A percentile compares a stretch with the other conserved stretches of the same genome.
Evolutionary conservation across 306 rosid species (phyloP).

Genomic region (Morella rubra): DNA sequence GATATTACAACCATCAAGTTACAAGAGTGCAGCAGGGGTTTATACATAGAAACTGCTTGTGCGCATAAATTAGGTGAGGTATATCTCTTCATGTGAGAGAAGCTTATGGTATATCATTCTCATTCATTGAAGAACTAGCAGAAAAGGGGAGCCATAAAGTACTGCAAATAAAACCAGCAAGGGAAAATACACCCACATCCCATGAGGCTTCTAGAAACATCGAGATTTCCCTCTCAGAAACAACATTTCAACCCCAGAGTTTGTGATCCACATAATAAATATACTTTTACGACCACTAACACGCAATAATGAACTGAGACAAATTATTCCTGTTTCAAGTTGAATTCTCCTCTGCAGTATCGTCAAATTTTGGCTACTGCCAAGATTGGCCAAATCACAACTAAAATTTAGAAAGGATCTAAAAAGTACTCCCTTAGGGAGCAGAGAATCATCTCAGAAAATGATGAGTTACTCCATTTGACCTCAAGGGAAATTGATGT

Average conservation of each 20-base stretch:
- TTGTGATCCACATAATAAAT: not conserved
- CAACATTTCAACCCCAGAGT: not conserved
- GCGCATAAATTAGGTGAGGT: not conserved
- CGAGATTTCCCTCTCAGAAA: not conserved
- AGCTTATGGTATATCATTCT: not conserved
- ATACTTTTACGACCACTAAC: not conserved
- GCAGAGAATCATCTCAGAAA: not conserved
- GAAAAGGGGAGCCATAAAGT: not conserved
- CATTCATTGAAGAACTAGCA: not conserved
- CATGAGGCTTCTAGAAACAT: not conserved
- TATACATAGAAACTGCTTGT: not conserved
- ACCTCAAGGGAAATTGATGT: not conserved
- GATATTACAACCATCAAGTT: slow-evolving; percentile 6
- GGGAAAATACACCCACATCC: not conserved
- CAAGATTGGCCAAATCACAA: not conserved
- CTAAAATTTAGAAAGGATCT: too few relatives aligned
- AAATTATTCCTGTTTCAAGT: not conserved
- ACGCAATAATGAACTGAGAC: not conserved
- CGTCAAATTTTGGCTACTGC: not conserved
- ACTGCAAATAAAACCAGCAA: not conserved
- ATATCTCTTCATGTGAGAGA: not conserved
- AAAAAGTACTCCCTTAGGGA: not conserved
- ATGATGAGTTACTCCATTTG: not conserved
- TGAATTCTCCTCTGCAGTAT: too few relatives aligned
- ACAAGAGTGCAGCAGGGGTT: not conserved